Evolutionary conservation across 2,329 filamentous ascomycete species (phyloP).

Genomic region (Talaromyces sp.): DNA sequence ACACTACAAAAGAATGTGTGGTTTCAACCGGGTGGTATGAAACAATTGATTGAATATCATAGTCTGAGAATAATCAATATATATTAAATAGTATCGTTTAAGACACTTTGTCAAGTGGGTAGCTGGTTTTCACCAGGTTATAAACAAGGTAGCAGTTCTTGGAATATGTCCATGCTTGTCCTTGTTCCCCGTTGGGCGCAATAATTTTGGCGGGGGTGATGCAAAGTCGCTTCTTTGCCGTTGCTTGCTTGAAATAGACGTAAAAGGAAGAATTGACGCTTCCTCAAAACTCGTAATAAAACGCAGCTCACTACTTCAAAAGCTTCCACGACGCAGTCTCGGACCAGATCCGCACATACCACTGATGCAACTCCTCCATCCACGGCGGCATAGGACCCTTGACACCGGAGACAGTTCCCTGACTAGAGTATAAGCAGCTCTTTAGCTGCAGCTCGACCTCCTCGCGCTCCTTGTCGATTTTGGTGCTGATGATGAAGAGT

Average conservation of each 20-base stretch:
- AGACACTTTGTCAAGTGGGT: too few species aligned
- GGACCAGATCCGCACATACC: not conserved
- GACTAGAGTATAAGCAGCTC: not conserved
- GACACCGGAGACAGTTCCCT: not conserved
- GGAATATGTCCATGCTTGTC: not conserved
- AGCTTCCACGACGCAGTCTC: not conserved
- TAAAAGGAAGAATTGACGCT: not conserved
- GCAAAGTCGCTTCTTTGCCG: not conserved
- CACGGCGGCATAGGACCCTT: not conserved
- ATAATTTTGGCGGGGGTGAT: not conserved
- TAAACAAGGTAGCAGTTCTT: not conserved
- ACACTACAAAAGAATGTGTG: too few species aligned
- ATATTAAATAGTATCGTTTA: too few species aligned
- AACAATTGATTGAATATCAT: too few species aligned
- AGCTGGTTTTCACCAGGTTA: too few species aligned
- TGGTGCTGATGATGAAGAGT: not conserved
- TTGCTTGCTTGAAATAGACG: not conserved
- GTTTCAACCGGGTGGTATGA: too few species aligned
- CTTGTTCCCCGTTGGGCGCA: not conserved
- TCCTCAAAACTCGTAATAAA: not conserved
- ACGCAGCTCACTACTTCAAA: not conserved
- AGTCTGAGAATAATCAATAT: too few species aligned
- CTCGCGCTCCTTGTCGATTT: not conserved
- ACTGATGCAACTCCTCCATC: not conserved
- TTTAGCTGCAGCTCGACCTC: not conserved